Conservation (phyloP, 2,329 filamentous ascomycete genomes). For the Cercospora zeae-maydis region DNA sequence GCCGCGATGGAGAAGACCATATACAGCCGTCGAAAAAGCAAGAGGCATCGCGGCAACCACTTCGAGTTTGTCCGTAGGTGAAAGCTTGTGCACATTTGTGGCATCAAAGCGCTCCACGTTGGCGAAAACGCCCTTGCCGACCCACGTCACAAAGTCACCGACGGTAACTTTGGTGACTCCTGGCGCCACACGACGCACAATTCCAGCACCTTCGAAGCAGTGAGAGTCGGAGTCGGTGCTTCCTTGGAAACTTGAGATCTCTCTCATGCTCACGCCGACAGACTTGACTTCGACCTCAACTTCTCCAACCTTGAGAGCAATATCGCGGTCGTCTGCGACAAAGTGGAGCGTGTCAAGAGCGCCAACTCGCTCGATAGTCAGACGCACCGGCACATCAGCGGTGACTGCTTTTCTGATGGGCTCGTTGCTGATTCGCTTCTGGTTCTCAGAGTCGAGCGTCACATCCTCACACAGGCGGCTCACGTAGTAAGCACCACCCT, state of each 20-base stretch:
- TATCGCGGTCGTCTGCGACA: neutral
- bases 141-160: conserved; percentile 28
- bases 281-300: neutral
- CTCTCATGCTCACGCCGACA: neutral
- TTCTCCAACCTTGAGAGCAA: neutral
- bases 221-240: neutral
- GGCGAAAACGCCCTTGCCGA: conserved; percentile 13
- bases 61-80: neutral
- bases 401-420: neutral
- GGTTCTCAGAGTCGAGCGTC: neutral
- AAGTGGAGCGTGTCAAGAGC: neutral
- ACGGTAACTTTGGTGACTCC: conserved; percentile 26
- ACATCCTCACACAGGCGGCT: neutral
- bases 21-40: neutral
- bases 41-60: neutral
- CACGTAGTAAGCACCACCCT: neutral
- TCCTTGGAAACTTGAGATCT: neutral
- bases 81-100: neutral
- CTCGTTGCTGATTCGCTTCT: conserved; percentile 17
- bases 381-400: neutral
- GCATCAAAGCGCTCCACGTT: conserved; percentile 13
- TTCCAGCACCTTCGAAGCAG: conserved; percentile 26
- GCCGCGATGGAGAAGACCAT: neutral
- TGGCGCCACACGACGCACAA: conserved; percentile 31
- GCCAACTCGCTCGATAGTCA: neutral